A percentile compares a stretch with the other conserved stretches of the same genome.
Evolutionary conservation across 2,329 filamentous ascomycete genomes (phyloP).

Genomic region (Esteya vermicola): DNA sequence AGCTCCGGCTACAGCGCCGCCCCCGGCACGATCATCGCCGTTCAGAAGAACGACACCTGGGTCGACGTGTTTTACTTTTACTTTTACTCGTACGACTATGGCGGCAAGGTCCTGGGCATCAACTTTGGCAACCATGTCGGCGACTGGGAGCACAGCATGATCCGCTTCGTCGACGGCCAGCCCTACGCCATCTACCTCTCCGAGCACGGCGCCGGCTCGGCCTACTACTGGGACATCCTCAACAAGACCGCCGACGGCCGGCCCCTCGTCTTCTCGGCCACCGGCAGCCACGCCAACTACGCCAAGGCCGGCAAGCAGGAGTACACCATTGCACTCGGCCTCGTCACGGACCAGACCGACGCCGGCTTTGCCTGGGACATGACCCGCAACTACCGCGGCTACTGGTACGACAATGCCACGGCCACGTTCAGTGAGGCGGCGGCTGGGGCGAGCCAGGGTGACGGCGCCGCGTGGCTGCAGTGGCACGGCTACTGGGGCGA

Average conservation of each 20-base stretch:
- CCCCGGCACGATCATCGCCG: slow-evolving; percentile 11
- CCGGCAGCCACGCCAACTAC: slow-evolving; percentile 14
- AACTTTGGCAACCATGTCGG: slow-evolving; percentile 14
- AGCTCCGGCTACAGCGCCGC: slow-evolving; percentile 9
- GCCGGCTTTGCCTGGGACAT: slow-evolving; percentile 12
- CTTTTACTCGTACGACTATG: slow-evolving; percentile 12
- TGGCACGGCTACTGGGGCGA: slow-evolving; percentile 14
- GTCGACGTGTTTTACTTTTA: slow-evolving; percentile 12
- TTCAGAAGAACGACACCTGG: slow-evolving; percentile 11
- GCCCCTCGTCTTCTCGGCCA: slow-evolving; percentile 11
- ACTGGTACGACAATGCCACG: slow-evolving; percentile 10
- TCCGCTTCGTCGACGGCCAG: slow-evolving; percentile 12
- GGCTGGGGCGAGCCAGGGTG: slow-evolving; percentile 4
- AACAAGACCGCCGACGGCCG: slow-evolving; percentile 4
- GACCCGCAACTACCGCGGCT: slow-evolving; percentile 12
- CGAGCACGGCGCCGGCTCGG: slow-evolving; percentile 12
- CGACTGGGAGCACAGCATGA: slow-evolving; percentile 15
- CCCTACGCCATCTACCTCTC: slow-evolving; percentile 12
- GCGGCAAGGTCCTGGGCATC: slow-evolving; percentile 11
- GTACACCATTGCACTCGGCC: slow-evolving; percentile 11
- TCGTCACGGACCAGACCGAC: slow-evolving; percentile 12
- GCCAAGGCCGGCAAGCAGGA: slow-evolving; percentile 11
- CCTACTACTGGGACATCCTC: slow-evolving; percentile 12
- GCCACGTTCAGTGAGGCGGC: slow-evolving; percentile 6
- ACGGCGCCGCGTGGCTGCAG: slow-evolving; percentile 10